These are phyloP conservation scores for Hypoxylon intermedium DNA, from an alignment of 495 filamentous ascomycete species.

Conservation along the genomic window DNA sequence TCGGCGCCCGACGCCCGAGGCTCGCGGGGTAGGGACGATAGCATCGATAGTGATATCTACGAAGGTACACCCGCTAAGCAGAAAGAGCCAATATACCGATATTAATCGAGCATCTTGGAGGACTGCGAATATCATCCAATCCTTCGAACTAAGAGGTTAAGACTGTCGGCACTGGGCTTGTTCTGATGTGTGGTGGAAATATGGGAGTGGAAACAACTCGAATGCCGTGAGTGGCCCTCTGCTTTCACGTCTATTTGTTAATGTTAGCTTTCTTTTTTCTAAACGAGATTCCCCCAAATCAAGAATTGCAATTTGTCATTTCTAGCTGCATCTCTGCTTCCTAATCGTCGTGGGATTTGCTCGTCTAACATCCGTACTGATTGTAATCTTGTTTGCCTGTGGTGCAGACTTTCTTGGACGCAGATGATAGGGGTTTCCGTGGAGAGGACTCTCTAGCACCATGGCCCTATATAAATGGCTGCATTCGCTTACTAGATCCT, in stretches of 20 bases:
- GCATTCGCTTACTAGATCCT: too few species aligned
- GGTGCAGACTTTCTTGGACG: too few species aligned
- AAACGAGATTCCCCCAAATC: slow-evolving; percentile 37
- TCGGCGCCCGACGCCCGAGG: slow-evolving; percentile 6
- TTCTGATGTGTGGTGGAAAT: slow-evolving; percentile 8
- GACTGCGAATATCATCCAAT: not conserved
- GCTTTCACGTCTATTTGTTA: slow-evolving; percentile 10
- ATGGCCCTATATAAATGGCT: too few species aligned
- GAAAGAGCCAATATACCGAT: slow-evolving; percentile 48
- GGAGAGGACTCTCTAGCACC: too few species aligned
- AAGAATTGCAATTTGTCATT: slow-evolving; percentile 15
- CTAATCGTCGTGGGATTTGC: not conserved
- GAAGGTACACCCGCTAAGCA: slow-evolving; percentile 34
- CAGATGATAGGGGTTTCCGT: too few species aligned
- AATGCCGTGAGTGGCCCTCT: not conserved
- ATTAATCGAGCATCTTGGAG: slow-evolving; percentile 33
- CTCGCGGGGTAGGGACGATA: slow-evolving; percentile 22
- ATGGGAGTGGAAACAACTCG: slow-evolving; percentile 6
- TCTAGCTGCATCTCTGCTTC: not conserved
- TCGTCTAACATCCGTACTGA: not conserved
- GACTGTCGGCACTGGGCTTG: not conserved
- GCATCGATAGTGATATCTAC: slow-evolving; percentile 25
- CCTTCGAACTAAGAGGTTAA: not conserved
- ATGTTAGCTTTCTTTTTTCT: slow-evolving; percentile 21
- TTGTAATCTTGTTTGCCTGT: too few species aligned